Evolutionary conservation across 805 yeast genomes (phyloP).

Genomic region (Candida pseudofarinosa): DNA sequence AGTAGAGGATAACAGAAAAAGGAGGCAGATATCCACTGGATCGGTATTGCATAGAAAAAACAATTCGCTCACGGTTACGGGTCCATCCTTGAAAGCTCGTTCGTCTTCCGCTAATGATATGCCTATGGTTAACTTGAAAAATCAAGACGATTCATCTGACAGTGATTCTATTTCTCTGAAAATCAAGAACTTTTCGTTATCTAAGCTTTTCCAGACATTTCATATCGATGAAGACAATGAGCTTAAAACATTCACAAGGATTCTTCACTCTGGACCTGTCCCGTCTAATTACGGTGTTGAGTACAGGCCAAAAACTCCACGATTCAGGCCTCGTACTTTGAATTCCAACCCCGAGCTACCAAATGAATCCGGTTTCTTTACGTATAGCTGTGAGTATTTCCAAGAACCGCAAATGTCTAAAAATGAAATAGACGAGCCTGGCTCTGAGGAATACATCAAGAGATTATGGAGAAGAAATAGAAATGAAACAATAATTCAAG

Average conservation of each 20-base stretch:
- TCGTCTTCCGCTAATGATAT: constrained; percentile 22
- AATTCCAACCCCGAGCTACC: constrained; percentile 45
- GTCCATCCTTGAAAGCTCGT: constrained; percentile 23
- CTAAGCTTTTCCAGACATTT: constrained; percentile 33
- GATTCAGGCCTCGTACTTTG: constrained; percentile 40
- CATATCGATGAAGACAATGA: constrained; percentile 41
- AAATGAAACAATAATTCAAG: constrained; percentile 80
- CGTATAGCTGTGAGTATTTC: constrained; percentile 82
- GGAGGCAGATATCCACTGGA: constrained; percentile 16
- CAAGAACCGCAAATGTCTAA: constrained; percentile 93
- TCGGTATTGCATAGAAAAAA: constrained; percentile 18
- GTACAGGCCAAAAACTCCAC: constrained; percentile 54
- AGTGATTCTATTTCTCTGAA: constrained; percentile 31
- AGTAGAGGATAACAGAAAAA: constrained; percentile 4
- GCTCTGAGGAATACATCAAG: constrained; percentile 77
- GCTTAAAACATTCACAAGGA: constrained; percentile 32
- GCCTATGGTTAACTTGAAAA: constrained; percentile 5
- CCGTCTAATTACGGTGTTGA: constrained; percentile 38
- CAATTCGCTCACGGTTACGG: constrained; percentile 25
- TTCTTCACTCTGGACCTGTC: constrained; percentile 33
- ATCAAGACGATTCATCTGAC: constrained; percentile 13
- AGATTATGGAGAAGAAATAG: constrained; percentile 87
- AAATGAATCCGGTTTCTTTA: constrained; percentile 59
- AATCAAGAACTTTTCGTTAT: constrained; percentile 28
- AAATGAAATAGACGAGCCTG: constrained; percentile 85